These are phyloP conservation scores for Carex parvula DNA, from an alignment of 176 grass and related monocot genomes.

Conservation along the genomic window DNA sequence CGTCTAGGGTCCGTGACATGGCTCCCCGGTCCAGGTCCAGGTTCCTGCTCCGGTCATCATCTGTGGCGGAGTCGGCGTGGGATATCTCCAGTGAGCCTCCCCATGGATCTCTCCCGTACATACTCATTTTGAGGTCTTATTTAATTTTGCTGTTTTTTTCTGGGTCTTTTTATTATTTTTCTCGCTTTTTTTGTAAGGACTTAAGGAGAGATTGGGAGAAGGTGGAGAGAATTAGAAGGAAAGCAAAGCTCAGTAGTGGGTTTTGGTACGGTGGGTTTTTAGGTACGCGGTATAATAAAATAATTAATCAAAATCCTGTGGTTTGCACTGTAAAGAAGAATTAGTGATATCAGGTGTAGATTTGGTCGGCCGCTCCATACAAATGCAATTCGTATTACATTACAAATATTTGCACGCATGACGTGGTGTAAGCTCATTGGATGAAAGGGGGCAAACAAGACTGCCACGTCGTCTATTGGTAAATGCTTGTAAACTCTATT, in stretches of 20 bases:
- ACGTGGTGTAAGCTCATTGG: not conserved
- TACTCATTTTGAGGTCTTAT: slow-evolving; percentile 49
- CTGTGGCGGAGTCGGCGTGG: slow-evolving; percentile 71
- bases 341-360: slow-evolving; percentile 21
- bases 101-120: slow-evolving; percentile 94
- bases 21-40: slow-evolving; percentile 77
- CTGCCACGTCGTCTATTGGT: not conserved
- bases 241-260: not conserved
- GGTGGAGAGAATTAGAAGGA: slow-evolving; percentile 5
- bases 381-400: not conserved
- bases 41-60: slow-evolving; percentile 94
- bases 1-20: slow-evolving; percentile 71
- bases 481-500: not conserved
- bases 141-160: not conserved
- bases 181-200: not conserved
- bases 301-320: slow-evolving; percentile 4
- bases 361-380: not conserved
- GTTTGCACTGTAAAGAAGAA: not conserved
- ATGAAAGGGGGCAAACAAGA: not conserved
- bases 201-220: not conserved
- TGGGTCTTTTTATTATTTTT: not conserved
- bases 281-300: not conserved
- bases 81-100: slow-evolving; percentile 84
- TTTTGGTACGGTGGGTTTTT: slow-evolving; percentile 27
- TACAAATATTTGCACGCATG: not conserved